Conservation (phyloP, 371 early-diverging fungal genomes). For the Capniomyces stellatus region DNA sequence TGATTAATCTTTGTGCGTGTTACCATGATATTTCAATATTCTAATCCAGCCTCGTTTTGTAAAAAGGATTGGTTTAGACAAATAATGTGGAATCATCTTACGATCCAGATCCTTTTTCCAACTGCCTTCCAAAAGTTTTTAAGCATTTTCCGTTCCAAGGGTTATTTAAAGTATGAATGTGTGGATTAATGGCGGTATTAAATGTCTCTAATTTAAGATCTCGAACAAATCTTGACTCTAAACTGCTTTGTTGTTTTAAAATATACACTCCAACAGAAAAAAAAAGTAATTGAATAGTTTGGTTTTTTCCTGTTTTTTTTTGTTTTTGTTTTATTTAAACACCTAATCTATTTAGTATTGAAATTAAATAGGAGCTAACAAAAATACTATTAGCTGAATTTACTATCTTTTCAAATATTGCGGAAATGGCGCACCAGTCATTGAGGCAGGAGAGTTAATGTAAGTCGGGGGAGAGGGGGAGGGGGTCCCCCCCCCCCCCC, state of each 20-base stretch:
- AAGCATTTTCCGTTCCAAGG: conserved; percentile 7
- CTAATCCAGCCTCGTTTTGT: not conserved
- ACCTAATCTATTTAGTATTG: too few species aligned
- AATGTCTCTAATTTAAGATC: not conserved
- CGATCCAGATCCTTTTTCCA: conserved; percentile 19
- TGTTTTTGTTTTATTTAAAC: too few species aligned
- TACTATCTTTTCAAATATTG: too few species aligned
- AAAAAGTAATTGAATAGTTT: not conserved
- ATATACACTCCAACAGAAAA: too few species aligned
- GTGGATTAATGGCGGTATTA: not conserved
- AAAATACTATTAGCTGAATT: too few species aligned
- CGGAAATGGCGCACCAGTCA: too few species aligned
- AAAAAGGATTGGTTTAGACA: not conserved
- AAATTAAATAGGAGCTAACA: too few species aligned
- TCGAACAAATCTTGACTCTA: not conserved
- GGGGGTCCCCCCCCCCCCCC: too few species aligned
- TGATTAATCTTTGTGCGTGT: too few species aligned
- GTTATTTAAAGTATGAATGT: not conserved
- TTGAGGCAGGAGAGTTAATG: too few species aligned
- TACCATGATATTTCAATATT: not conserved
- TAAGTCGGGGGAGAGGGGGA: too few species aligned
- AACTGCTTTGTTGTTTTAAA: too few species aligned
- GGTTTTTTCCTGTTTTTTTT: not conserved
- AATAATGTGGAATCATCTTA: not conserved
- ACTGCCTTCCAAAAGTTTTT: conserved; percentile 23